Percentiles rank a stretch among this genome's conserved stretches.
phyloP scores from a whole-genome alignment of 352 stramenopile species.

The Globisporangium splendens region DNA sequence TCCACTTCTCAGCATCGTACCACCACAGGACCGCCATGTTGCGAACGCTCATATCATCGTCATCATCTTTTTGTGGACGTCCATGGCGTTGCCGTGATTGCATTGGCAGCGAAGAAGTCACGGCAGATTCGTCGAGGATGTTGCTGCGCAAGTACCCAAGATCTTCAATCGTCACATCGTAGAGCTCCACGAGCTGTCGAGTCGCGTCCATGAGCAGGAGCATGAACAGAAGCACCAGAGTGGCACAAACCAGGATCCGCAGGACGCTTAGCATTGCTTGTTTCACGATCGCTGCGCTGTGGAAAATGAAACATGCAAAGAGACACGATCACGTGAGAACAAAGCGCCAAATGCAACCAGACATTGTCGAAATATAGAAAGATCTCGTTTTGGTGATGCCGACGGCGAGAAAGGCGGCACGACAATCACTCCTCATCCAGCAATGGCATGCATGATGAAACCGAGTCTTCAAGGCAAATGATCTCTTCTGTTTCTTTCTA shows the following conservation, averaged over 20 bases:
- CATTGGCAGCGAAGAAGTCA: not conserved
- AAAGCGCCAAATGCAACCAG: no score
- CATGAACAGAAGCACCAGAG: not conserved
- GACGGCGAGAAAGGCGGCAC: not conserved
- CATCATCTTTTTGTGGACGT: no score
- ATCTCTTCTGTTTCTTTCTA: no score
- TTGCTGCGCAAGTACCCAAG: no score
- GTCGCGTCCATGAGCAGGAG: not conserved
- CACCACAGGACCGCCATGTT: not conserved
- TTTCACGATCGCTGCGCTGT: no score
- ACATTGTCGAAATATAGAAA: conserved; percentile 3
- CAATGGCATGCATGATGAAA: not conserved
- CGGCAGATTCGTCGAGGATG: no score
- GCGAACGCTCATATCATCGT: not conserved
- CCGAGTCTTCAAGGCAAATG: no score
- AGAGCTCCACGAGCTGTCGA: not conserved
- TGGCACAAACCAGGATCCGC: not conserved
- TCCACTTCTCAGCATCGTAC: not conserved
- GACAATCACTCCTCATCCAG: not conserved
- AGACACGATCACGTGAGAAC: no score
- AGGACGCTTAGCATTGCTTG: not conserved
- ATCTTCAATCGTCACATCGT: not conserved
- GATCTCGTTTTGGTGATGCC: not conserved
- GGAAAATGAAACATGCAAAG: no score
- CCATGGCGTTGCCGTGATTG: no score